A percentile compares a stretch with the other conserved stretches of the same genome.
Evolutionary conservation across 345 rosid species (phyloP).

Genomic region (Geranium brycei): DNA sequence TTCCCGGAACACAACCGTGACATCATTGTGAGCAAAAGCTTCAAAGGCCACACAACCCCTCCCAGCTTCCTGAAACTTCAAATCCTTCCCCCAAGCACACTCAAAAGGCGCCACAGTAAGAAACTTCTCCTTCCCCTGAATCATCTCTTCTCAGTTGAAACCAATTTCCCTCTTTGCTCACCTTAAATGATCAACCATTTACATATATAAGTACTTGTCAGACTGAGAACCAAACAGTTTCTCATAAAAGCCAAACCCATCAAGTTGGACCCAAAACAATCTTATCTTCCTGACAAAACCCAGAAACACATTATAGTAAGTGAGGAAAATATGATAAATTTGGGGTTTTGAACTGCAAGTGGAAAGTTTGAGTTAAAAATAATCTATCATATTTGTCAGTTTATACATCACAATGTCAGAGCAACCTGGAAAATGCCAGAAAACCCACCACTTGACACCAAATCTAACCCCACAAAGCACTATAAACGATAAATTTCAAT

Average conservation of each 20-base stretch:
- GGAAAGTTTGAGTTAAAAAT: not conserved
- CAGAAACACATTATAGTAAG: not conserved
- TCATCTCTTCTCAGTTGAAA: constrained; percentile 18
- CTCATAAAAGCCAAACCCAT: not conserved
- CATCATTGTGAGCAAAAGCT: constrained; percentile 91
- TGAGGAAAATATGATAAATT: too few species aligned
- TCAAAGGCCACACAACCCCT: constrained; percentile 95
- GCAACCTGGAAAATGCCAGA: constrained; percentile 25
- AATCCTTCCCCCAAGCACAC: constrained; percentile 95
- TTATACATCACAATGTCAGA: constrained; percentile 1
- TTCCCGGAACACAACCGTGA: constrained; percentile 88
- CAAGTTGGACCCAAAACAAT: not conserved
- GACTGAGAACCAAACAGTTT: not conserved
- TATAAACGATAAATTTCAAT: constrained; percentile 19
- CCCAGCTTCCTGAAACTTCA: constrained; percentile 79
- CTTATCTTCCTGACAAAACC: not conserved
- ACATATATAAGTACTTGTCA: not conserved
- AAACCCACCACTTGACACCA: constrained; percentile 37
- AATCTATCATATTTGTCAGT: constrained; percentile 7
- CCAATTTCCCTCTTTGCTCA: constrained; percentile 5
- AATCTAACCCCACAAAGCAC: constrained; percentile 20
- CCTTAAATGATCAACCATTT: not conserved
- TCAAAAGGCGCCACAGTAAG: constrained; percentile 93
- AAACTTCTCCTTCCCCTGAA: constrained; percentile 47
- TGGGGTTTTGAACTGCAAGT: constrained; percentile 1